Evolutionary conservation across 2,329 filamentous ascomycete species (phyloP).

Genomic region (Ophiostoma perfectum): DNA sequence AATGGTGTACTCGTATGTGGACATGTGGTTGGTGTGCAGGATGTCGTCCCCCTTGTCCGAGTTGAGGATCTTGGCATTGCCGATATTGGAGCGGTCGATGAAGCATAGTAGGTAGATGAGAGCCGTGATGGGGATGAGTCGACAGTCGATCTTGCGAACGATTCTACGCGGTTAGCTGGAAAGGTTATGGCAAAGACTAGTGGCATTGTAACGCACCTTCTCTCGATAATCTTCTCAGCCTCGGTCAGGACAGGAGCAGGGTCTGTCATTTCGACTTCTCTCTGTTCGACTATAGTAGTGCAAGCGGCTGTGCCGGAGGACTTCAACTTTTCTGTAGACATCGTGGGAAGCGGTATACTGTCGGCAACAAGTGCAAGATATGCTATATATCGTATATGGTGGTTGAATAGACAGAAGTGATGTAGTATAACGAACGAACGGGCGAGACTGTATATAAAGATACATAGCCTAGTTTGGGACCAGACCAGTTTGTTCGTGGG

Average conservation of each 20-base stretch:
- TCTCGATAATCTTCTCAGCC: not conserved
- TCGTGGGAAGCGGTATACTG: not conserved
- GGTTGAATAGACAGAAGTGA: no score
- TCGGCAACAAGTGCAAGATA: no score
- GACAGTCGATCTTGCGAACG: not conserved
- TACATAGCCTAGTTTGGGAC: no score
- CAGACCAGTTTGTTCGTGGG: no score
- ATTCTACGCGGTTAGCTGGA: not conserved
- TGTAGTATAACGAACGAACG: no score
- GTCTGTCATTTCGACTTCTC: no score
- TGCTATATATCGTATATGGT: no score
- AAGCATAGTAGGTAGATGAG: not conserved
- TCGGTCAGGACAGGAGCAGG: not conserved
- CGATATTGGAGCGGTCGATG: not conserved
- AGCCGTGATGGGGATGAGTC: not conserved
- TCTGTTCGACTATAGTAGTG: not conserved
- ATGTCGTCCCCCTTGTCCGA: slow-evolving; percentile 55
- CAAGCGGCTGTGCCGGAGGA: not conserved
- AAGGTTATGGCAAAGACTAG: no score
- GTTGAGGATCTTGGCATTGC: slow-evolving; percentile 59
- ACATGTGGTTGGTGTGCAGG: slow-evolving; percentile 56
- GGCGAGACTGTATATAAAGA: no score
- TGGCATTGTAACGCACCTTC: not conserved
- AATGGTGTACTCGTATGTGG: slow-evolving; percentile 54
- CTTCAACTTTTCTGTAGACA: not conserved